Conservation (phyloP, 2,329 filamentous ascomycete genomes). For the Dothistroma pini region DNA sequence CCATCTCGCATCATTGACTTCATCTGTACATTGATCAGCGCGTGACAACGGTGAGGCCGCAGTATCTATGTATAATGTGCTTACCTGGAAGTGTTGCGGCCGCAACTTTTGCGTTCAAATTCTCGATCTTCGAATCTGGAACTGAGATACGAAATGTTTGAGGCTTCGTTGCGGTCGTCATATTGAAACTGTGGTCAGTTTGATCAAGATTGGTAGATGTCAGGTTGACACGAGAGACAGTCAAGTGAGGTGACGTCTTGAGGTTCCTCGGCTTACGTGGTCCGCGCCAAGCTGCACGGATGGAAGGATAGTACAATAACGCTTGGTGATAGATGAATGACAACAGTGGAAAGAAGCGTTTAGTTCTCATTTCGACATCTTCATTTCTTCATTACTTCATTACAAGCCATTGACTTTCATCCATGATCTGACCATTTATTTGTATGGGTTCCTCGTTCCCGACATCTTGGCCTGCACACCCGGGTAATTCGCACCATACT, state of each 20-base stretch:
- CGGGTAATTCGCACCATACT: constrained; percentile 15
- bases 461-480: constrained; percentile 10
- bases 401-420: background rate
- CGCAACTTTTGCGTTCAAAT: constrained; percentile 53
- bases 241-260: background rate
- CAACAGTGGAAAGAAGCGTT: too few relatives aligned
- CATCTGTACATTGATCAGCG: constrained; percentile 39
- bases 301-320: background rate
- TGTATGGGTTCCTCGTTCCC: constrained; percentile 13
- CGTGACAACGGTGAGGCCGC: background rate
- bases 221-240: background rate
- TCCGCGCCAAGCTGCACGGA: background rate
- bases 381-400: background rate
- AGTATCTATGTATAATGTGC: background rate
- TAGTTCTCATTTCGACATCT: too few relatives aligned
- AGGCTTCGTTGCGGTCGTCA: constrained; percentile 7
- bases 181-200: background rate
- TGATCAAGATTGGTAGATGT: background rate
- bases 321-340: too few relatives aligned
- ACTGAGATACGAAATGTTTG: constrained; percentile 48
- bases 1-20: constrained; percentile 50
- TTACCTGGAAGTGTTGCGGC: constrained; percentile 45
- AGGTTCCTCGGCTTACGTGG: background rate
- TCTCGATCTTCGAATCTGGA: constrained; percentile 48
- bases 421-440: background rate